Conservation (phyloP, 202 grass and related monocot species). For the Setaria italica region DNA sequence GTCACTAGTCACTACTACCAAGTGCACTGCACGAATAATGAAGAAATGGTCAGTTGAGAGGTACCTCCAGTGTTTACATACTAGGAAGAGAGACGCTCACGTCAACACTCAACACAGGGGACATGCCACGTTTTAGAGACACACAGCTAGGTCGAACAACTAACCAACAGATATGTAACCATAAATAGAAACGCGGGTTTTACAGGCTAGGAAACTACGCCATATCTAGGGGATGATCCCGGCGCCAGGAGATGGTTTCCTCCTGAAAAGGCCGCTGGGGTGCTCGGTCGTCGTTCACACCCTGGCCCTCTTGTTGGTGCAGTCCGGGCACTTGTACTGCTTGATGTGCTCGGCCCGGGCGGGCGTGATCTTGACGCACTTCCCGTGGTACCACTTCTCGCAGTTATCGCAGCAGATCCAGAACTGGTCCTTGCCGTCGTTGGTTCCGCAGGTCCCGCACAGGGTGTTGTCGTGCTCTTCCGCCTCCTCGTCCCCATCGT, state of each 20-base stretch:
- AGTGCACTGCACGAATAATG: slow-evolving; percentile 28
- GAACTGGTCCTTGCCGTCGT: slow-evolving; percentile 86
- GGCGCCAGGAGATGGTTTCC: slow-evolving; percentile 19
- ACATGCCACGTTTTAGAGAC: slow-evolving; percentile 22
- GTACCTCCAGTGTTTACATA: slow-evolving; percentile 41
- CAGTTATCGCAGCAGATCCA: slow-evolving; percentile 97
- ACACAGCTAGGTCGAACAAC: slow-evolving; percentile 37
- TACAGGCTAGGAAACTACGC: slow-evolving; percentile 54
- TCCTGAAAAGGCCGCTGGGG: neutral
- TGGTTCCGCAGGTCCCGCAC: slow-evolving; percentile 84
- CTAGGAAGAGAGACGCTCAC: neutral
- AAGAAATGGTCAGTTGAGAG: slow-evolving; percentile 52
- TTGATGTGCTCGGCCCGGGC: slow-evolving; percentile 98
- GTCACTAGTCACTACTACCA: slow-evolving; percentile 3
- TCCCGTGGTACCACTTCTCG: slow-evolving; percentile 93
- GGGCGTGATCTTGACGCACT: slow-evolving; percentile 91
- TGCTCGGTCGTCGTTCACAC: slow-evolving; percentile 36
- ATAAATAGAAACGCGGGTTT: slow-evolving; percentile 41
- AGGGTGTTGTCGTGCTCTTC: slow-evolving; percentile 91
- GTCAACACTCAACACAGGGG: slow-evolving; percentile 44
- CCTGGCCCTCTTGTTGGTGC: slow-evolving; percentile 82
- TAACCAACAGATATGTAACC: slow-evolving; percentile 33
- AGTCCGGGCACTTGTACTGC: slow-evolving; percentile 97
- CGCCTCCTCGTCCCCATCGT: slow-evolving; percentile 55
- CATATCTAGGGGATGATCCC: slow-evolving; percentile 50